Evolutionary conservation across 768 basidiomycete species (phyloP).

Genomic region (Nidula microcarpa): DNA sequence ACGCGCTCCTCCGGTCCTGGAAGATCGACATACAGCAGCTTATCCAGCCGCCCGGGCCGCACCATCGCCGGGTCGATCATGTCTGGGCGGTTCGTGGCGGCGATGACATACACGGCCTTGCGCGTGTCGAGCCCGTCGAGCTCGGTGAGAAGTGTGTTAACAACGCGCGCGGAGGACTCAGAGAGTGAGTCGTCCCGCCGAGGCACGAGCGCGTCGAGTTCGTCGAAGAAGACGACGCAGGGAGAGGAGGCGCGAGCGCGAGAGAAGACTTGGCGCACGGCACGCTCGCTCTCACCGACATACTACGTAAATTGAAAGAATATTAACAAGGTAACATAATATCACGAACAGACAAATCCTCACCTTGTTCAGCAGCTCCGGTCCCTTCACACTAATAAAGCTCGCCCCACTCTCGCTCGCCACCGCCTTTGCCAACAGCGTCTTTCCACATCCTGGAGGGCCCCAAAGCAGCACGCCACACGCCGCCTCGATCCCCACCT

Average conservation of each 20-base stretch:
- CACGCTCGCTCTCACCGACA: conserved; percentile 95
- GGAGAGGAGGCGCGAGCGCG: conserved; percentile 91
- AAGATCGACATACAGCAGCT: conserved; percentile 89
- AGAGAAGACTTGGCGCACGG: conserved; percentile 92
- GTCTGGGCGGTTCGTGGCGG: conserved; percentile 92
- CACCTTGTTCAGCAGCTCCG: conserved; percentile 95
- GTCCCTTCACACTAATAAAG: conserved; percentile 98
- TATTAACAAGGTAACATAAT: neutral
- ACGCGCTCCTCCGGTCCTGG: conserved; percentile 70
- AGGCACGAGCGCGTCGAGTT: conserved; percentile 89
- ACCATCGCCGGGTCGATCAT: conserved; percentile 99
- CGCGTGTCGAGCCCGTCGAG: conserved; percentile 88
- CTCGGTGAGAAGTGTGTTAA: conserved; percentile 92
- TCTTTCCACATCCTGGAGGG: conserved; percentile 98
- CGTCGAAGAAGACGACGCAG: conserved; percentile 95
- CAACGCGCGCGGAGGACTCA: conserved; percentile 89
- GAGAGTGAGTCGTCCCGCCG: conserved; percentile 88
- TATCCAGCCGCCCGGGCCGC: conserved; percentile 92
- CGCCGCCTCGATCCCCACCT: conserved; percentile 86
- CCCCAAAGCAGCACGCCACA: conserved; percentile 99
- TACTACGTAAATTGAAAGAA: conserved; percentile 49
- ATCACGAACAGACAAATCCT: conserved; percentile 7
- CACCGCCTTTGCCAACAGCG: conserved; percentile 95
- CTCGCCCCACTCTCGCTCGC: conserved; percentile 95
- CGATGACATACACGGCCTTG: conserved; percentile 89